phyloP scores from a whole-genome alignment of 192 early-diverging fungal species.

The Backusella mclennaniae region DNA sequence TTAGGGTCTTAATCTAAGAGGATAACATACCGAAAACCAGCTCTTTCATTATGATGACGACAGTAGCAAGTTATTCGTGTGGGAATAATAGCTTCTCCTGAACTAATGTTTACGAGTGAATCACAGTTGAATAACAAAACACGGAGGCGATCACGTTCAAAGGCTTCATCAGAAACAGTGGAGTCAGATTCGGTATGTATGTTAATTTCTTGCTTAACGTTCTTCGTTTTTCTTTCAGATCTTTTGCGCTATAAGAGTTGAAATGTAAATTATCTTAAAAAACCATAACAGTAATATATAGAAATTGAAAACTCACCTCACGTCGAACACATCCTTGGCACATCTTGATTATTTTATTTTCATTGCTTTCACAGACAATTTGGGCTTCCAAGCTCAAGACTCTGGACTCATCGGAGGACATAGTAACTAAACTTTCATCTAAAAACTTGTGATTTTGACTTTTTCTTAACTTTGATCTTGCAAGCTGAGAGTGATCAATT shows the following conservation, averaged over 20 bases:
- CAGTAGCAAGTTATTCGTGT: slow-evolving; percentile 98
- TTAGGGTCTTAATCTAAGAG: background rate
- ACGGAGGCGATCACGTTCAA: slow-evolving; percentile 70
- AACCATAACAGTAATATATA: background rate
- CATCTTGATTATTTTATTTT: slow-evolving; percentile 73
- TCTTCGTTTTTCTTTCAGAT: slow-evolving; percentile 51
- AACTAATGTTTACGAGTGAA: slow-evolving; percentile 80
- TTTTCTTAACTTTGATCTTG: slow-evolving; percentile 27
- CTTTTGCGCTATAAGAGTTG: slow-evolving; percentile 47
- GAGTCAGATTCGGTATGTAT: slow-evolving; percentile 20
- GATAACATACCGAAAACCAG: slow-evolving; percentile 61
- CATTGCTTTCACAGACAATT: slow-evolving; percentile 84
- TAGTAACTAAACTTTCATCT: slow-evolving; percentile 18
- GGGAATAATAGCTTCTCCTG: slow-evolving; percentile 85
- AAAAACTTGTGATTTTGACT: background rate
- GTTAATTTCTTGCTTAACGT: slow-evolving; percentile 33
- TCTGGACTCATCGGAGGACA: slow-evolving; percentile 25
- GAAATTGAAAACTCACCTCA: slow-evolving; percentile 44
- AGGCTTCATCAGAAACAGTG: slow-evolving; percentile 51
- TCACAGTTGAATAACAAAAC: slow-evolving; percentile 89
- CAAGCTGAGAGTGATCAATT: slow-evolving; percentile 80
- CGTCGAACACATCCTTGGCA: slow-evolving; percentile 81
- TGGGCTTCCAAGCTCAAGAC: slow-evolving; percentile 74
- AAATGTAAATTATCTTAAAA: background rate
- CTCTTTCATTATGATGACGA: slow-evolving; percentile 90